A percentile compares a stretch with the other conserved stretches of the same genome.
Evolutionary conservation across 768 basidiomycete species (phyloP).

Genomic region (Pleurotus ostreatus): DNA sequence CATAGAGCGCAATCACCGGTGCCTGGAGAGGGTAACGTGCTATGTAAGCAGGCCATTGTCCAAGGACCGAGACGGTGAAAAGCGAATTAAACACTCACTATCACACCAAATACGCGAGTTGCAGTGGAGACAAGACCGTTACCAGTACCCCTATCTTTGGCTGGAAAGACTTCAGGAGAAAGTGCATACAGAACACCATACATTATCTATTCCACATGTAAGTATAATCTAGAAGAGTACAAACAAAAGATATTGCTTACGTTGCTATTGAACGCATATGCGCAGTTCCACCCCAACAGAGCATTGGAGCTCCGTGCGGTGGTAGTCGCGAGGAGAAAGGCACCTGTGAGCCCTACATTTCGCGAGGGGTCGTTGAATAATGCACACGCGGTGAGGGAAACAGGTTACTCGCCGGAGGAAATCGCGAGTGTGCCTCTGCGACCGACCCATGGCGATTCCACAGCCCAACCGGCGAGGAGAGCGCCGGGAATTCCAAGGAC

Average conservation of each 20-base stretch:
- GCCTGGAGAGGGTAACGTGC: slow-evolving; percentile 36
- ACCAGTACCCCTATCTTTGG: slow-evolving; percentile 71
- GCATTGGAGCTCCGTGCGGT: slow-evolving; percentile 67
- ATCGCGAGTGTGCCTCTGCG: slow-evolving; percentile 63
- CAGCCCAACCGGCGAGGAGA: slow-evolving; percentile 66
- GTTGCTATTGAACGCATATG: slow-evolving; percentile 61
- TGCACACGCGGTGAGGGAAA: slow-evolving; percentile 13
- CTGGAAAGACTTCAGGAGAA: slow-evolving; percentile 68
- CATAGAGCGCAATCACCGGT: slow-evolving; percentile 68
- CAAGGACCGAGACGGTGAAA: too few species aligned
- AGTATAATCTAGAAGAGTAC: too few species aligned
- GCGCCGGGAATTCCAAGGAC: slow-evolving; percentile 69
- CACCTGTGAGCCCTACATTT: slow-evolving; percentile 64
- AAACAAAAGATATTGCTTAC: slow-evolving; percentile 24
- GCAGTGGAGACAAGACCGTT: slow-evolving; percentile 61
- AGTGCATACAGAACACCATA: slow-evolving; percentile 72
- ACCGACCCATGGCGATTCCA: slow-evolving; percentile 61
- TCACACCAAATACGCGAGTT: slow-evolving; percentile 61
- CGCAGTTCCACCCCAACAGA: slow-evolving; percentile 80
- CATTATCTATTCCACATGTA: slow-evolving; percentile 46
- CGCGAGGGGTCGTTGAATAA: slow-evolving; percentile 42
- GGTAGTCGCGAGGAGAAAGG: slow-evolving; percentile 71
- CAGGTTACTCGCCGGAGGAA: slow-evolving; percentile 49
- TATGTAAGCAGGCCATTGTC: too few species aligned
- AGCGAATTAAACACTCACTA: slow-evolving; percentile 35